Evolutionary conservation across 768 basidiomycete species (phyloP), one percentile per base, ranked within the genome.

Genomic region (Tulasnella sp.): DNA sequence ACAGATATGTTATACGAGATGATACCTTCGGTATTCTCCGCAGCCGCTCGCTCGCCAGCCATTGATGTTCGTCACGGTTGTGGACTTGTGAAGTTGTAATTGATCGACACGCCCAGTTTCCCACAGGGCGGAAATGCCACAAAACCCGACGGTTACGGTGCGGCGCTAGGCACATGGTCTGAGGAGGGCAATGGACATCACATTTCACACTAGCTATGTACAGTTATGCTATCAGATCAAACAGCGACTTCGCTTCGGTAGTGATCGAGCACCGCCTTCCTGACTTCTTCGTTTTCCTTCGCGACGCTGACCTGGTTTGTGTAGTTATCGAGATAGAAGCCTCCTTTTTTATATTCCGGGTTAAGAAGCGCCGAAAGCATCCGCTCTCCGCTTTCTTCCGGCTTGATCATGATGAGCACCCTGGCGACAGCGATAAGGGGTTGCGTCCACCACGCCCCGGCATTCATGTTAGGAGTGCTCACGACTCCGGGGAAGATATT

Each of bases 391-490:
- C 79, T 75, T 44, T 74, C 74, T 26, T 76, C 35, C 5, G 35
- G 55, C n/a, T 26, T 26, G 26, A 42, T 55, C 39, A 57, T 76
- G 2, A 74, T 29, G 44, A 51, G 32, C 73, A 23, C 9, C 46
- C 55, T 70, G 20, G 42, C 29, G 37, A 70, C 29, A 3, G 35
- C 57, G 42, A 61, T 29, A 5, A 76, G 29, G 11, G 75, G 75
- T n/a, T 70, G 67, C 3, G 61, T 32, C 61, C 61, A 67, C 61
- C 61, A 67, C 3, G 61, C 61, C 13, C 26, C 61, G 32, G 26
- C 61, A 5, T 67, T 83, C 26, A 83, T 82, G 44, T 29, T 26
- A 29, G 78, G 75, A 3, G 78, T 79, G 39, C 78, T 48, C 20
- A 79, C 79, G 3, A 73, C 11, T 4, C 79, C 79, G 23, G 79